Base-by-base conservation (phyloP, 768 basidiomycete genomes). In the Serendipita indica region DNA sequence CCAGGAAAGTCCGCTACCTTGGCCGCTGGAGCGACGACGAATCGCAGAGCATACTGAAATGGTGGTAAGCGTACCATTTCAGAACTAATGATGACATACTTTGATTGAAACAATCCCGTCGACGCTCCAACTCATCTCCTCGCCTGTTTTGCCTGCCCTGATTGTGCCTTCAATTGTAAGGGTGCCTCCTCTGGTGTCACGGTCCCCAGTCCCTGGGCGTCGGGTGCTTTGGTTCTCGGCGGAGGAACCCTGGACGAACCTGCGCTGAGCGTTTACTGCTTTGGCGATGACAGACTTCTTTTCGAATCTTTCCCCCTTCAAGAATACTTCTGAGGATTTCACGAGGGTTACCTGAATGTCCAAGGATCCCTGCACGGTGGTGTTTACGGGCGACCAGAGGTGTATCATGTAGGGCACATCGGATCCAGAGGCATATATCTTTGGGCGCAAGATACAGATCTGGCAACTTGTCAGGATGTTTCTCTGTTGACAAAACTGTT, bases 291-390 rank as follows among this genome's bases (percentile, higher is more conserved):
- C n/a, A 12, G 22, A n/a, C 32, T 54, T 54, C 49, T 54, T 54
- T 25, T 54, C 49, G 2, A 22, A 54, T 30, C n/a, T 27, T 33
- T 54, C 32, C 22, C 49, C 30, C 16, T 54, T 20, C 32, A 54
- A 10, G n/a, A n/a, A 27, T 12, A 54, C 49, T 33, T 54, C 32
- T 10, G 49, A 54, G 4, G 32, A 22, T 30, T 54, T 54, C 5
- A 54, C 49, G 49, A 54, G 49, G 22, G 49, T 28, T 7, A 33
- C 49, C n/a, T 54, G 22, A n/a, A 54, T 16, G 32, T 54, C 49
- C 22, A 54, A 28, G 7, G 49, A 54, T 16, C 22, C 49, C 10
- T 18, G 49, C 7, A 54, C 49, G 16, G 49, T 33, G 25, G 49
- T 54, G n/a, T 33, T 16, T 4, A 28, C 49, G n/a, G 49, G 49